phyloP scores from a whole-genome alignment of 208 protist genomes.

The Crithidia expoeki region DNA sequence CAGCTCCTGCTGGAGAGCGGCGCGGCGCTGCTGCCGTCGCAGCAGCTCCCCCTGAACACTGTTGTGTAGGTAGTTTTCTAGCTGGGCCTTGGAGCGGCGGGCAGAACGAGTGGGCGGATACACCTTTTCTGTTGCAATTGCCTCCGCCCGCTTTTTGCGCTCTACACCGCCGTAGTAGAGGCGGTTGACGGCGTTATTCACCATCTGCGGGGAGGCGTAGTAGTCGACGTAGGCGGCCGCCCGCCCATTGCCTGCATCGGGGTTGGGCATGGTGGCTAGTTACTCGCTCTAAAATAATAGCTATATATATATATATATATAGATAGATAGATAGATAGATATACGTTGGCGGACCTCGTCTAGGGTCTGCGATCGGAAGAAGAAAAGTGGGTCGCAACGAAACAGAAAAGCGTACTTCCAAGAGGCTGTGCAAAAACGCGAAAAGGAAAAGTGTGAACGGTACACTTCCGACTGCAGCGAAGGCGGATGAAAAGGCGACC shows the following conservation, averaged over 20 bases:
- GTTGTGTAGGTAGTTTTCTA: constrained; percentile 65
- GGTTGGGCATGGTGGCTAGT: constrained; percentile 54
- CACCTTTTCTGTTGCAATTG: constrained; percentile 45
- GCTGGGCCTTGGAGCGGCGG: constrained; percentile 61
- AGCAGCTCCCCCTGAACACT: constrained; percentile 72
- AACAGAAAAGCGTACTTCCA: too few relatives aligned
- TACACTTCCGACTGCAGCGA: too few relatives aligned
- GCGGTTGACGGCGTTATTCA: constrained; percentile 68
- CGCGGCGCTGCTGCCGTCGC: constrained; percentile 68
- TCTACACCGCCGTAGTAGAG: constrained; percentile 64
- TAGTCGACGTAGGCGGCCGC: constrained; percentile 77
- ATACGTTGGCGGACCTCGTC: too few relatives aligned
- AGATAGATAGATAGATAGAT: too few relatives aligned
- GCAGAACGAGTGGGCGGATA: constrained; percentile 48
- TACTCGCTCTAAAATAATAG: too few relatives aligned
- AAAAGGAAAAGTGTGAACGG: too few relatives aligned
- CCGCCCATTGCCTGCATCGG: constrained; percentile 67
- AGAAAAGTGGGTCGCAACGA: too few relatives aligned
- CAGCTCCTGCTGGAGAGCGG: constrained; percentile 62
- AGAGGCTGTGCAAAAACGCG: too few relatives aligned
- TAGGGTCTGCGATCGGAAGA: too few relatives aligned
- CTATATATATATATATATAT: too few relatives aligned
- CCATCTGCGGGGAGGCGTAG: constrained; percentile 77
- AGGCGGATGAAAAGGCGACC: too few relatives aligned
- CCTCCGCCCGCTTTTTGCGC: constrained; percentile 44